phyloP scores from a whole-genome alignment of 140 eudicot genomes.

The Bidens hawaiensis region DNA sequence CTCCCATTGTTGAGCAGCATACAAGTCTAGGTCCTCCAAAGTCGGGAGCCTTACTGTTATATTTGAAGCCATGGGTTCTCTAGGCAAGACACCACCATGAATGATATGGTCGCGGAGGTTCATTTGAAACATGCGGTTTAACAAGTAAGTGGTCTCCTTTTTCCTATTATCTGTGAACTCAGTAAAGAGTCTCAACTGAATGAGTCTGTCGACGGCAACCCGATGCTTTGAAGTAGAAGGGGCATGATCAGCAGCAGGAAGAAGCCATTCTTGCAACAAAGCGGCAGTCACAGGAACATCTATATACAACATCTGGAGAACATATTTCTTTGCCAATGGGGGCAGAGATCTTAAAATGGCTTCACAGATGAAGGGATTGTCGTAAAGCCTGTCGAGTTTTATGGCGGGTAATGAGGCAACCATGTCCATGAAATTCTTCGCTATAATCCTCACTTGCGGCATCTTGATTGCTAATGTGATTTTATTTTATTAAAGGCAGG shows the following conservation, averaged over 20 bases:
- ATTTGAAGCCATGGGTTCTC: slow-evolving; percentile 80
- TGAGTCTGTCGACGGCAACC: slow-evolving; percentile 81
- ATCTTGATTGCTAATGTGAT: slow-evolving; percentile 42
- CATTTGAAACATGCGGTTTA: slow-evolving; percentile 62
- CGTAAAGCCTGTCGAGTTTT: slow-evolving; percentile 80
- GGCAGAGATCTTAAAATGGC: slow-evolving; percentile 87
- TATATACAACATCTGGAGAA: slow-evolving; percentile 67
- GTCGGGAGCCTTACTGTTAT: slow-evolving; percentile 75
- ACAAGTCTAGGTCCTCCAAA: slow-evolving; percentile 76
- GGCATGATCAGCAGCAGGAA: slow-evolving; percentile 71
- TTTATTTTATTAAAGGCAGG: too few relatives aligned
- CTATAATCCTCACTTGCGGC: slow-evolving; percentile 90
- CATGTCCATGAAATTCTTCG: slow-evolving; percentile 96
- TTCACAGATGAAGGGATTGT: slow-evolving; percentile 86
- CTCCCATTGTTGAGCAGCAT: slow-evolving; percentile 94
- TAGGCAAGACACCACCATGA: slow-evolving; percentile 72
- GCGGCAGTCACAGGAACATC: slow-evolving; percentile 67
- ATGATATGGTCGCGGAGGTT: slow-evolving; percentile 80
- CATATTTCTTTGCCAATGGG: slow-evolving; percentile 89
- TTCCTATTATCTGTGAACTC: slow-evolving; percentile 95
- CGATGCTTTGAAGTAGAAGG: slow-evolving; percentile 76
- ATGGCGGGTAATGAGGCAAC: slow-evolving; percentile 91
- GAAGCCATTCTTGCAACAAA: slow-evolving; percentile 83
- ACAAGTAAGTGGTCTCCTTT: slow-evolving; percentile 62
- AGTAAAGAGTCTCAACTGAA: slow-evolving; percentile 76